Percentiles rank a stretch among this genome's conserved stretches.
phyloP scores from a whole-genome alignment of 768 basidiomycete genomes.

The Naganishia onofrii region DNA sequence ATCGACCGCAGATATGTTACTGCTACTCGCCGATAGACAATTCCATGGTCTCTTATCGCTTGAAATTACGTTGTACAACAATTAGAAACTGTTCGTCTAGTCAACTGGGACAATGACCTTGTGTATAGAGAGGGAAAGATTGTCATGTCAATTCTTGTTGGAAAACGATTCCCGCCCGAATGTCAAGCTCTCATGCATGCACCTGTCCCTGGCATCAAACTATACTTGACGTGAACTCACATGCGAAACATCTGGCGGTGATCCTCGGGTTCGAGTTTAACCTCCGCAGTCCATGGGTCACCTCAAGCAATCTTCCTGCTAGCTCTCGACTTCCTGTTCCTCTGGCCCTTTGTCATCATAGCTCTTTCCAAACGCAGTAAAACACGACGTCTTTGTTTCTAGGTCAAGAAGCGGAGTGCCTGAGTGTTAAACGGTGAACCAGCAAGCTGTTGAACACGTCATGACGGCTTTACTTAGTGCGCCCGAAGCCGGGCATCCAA shows the following conservation, averaged over 20 bases:
- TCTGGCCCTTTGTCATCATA: too few species aligned
- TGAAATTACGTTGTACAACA: not conserved
- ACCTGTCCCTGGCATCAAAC: too few species aligned
- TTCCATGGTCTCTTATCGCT: not conserved
- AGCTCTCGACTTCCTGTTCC: constrained; percentile 34
- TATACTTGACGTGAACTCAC: too few species aligned
- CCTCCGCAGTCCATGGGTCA: constrained; percentile 32
- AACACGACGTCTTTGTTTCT: too few species aligned
- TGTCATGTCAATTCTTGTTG: not conserved
- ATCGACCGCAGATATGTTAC: not conserved
- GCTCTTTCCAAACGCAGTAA: too few species aligned
- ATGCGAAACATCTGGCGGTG: constrained; percentile 27
- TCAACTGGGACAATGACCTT: not conserved
- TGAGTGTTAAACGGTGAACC: too few species aligned
- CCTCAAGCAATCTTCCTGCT: constrained; percentile 26
- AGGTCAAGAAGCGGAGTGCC: too few species aligned
- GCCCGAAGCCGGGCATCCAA: too few species aligned
- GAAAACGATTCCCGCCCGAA: too few species aligned
- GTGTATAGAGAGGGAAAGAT: not conserved
- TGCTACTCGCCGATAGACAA: not conserved
- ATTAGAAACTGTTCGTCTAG: not conserved
- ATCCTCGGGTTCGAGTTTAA: constrained; percentile 33
- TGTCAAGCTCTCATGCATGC: too few species aligned
- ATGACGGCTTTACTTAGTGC: too few species aligned
- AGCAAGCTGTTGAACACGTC: too few species aligned